Evolutionary conservation across 495 filamentous ascomycete genomes (phyloP).

Genomic region (Neurospora cerealis): DNA sequence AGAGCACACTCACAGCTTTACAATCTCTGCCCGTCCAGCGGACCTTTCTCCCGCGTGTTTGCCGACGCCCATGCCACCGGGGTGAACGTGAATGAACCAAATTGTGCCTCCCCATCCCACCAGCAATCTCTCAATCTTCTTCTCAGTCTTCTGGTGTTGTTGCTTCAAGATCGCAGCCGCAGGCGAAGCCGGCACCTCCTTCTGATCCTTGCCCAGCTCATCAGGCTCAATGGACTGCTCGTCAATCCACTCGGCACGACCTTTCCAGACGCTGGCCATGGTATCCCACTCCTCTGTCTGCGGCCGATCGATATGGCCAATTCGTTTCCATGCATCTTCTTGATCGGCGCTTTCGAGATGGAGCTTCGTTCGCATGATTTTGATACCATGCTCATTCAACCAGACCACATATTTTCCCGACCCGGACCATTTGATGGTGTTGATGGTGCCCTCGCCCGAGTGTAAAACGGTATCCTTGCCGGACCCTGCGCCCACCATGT

Average conservation of each 20-base stretch:
- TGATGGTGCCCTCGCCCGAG: constrained; percentile 84
- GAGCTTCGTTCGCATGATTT: constrained; percentile 89
- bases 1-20: constrained; percentile 63
- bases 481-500: constrained; percentile 65
- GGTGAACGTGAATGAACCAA: constrained; percentile 88
- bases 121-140: constrained; percentile 64
- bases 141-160: constrained; percentile 31
- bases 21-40: constrained; percentile 74
- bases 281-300: constrained; percentile 78
- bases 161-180: constrained; percentile 38
- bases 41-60: constrained; percentile 62
- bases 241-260: constrained; percentile 84
- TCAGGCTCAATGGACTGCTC: constrained; percentile 59
- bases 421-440: constrained; percentile 83
- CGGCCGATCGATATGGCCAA: constrained; percentile 81
- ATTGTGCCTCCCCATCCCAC: constrained; percentile 94
- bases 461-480: constrained; percentile 86
- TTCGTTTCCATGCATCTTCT: constrained; percentile 89
- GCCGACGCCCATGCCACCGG: constrained; percentile 55
- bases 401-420: constrained; percentile 86
- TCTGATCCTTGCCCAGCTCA: constrained; percentile 30
- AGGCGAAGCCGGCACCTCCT: constrained; percentile 24
- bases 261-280: constrained; percentile 91
- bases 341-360: constrained; percentile 65
- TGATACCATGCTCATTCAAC: constrained; percentile 93